Evolutionary conservation across 306 rosid species (phyloP), one percentile per base, ranked within the genome.

Genomic region (Cucurbita moschata): DNA sequence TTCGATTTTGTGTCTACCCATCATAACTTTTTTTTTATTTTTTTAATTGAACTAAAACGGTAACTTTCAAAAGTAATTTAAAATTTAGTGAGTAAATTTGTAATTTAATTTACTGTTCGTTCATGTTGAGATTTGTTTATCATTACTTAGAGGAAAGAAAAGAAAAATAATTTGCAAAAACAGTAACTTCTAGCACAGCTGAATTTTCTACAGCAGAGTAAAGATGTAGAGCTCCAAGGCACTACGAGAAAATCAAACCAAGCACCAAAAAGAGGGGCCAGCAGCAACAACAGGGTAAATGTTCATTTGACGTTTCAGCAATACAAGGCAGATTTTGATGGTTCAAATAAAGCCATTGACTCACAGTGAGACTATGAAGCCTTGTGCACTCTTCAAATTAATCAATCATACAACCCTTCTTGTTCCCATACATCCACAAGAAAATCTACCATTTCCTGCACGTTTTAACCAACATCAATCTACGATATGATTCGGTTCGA

Each of bases 371-470:
- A 37, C 43, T 30, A 30, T 14, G 43, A 59, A 59, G 43, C 43
- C 43, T 35, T 7, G 11, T 37, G 63, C 19, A 35, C 46, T 13
- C 21, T 62, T 62, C n/a, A 40, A 66, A 21, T 21, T 23, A 19
- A 44, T 88, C 86, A 94, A 77, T 86, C 96, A 56, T 88, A 91
- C 63, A 94, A 83, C 70, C 99, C 97, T 58, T 94, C 99, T 77
- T 91, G 92, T 78, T 94, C 96, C 99, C 99, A 94, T 16, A 84
- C 65, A 68, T 91, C 99, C 79, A 88, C 99, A 61, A 91, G 96
- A 82, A 94, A 94, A 84, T 94, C 99, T 79, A 94, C 92, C 99
- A 94, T 91, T 87, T 91, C 99, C 97, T 94, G 83, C 40, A 69
- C 30, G 62, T 66, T 71, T 64, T 67, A 59, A 38, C 0, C 12